Base-by-base conservation (phyloP, 176 grass and related monocot species). In the Ensete ventricosum region DNA sequence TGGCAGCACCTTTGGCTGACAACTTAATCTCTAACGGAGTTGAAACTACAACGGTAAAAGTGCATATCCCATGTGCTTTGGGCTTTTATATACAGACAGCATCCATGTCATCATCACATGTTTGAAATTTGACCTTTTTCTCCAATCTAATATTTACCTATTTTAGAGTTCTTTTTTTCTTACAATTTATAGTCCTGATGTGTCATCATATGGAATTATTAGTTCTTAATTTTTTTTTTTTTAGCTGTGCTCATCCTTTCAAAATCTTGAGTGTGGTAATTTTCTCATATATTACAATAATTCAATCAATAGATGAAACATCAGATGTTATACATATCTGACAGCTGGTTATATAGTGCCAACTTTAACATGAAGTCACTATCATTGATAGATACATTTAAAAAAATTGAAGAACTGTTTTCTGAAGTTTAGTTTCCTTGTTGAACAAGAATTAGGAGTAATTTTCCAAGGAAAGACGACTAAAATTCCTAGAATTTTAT, bases 11-110 rank as follows among this genome's bases (percentile, higher is more conserved):
- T 87, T 94, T 99, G 73, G 95, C 95, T 66, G 95, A 94, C 69
- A 91, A 94, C 66, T 81, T 99, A 79, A 99, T 99, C 83, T 94
- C 90, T 69, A 91, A 75, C 67, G 95, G 95, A 76, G 82, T 99
- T 83, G 86, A 94, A 79, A 94, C 86, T 64, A 99, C 95, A 75
- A 89, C 73, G 82, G 90, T 91, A 89, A 78, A 43, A 50, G 24
- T 11, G 16, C 48, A 73, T 16, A 20, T 60, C 50, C 51, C 1
- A 11, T 17, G 25, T 17, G 21, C 9, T 52, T 22, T 50, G 12
- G 3, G 7, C 43, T 54, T 29, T 60, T 53, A 16, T 55, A 26
- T 63, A 63, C 58, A 9, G 14, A 59, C 23, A 52, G 20, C 14
- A 29, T 23, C n/a, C 19, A 67, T 68, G 14, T 13, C 22, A 67